Evolutionary conservation across 768 basidiomycete species (phyloP).

Genomic region (Tulasnella calospora): DNA sequence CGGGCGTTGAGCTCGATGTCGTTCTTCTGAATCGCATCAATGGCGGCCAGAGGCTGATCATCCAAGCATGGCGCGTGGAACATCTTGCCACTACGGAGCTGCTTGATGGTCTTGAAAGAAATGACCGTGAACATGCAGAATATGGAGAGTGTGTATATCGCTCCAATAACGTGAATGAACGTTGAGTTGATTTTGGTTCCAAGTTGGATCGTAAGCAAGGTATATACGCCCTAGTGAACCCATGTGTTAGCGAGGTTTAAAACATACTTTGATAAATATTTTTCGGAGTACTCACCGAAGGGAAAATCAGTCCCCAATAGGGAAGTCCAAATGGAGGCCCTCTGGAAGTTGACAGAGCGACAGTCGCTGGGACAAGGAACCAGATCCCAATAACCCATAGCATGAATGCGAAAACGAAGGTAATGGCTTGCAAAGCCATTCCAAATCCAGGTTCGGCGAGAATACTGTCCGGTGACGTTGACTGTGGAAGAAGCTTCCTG

Average conservation of each 20-base stretch:
- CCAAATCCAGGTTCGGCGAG: conserved; percentile 36
- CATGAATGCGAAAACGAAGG: conserved; percentile 40
- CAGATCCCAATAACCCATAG: conserved; percentile 61
- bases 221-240: conserved; percentile 46
- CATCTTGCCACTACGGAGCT: neutral
- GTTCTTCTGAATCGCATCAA: neutral
- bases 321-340: conserved; percentile 51
- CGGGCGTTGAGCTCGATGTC: neutral
- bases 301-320: conserved; percentile 68
- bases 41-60: neutral
- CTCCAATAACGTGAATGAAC: conserved; percentile 56
- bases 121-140: conserved; percentile 24
- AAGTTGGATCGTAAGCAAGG: conserved; percentile 54
- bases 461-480: conserved; percentile 18
- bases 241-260: neutral
- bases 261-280: neutral
- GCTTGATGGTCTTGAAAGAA: conserved; percentile 6
- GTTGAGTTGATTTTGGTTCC: conserved; percentile 46
- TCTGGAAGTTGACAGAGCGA: conserved; percentile 42
- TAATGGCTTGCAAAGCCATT: conserved; percentile 34
- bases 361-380: conserved; percentile 56
- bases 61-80: conserved; percentile 22
- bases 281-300: conserved; percentile 47
- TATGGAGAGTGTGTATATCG: conserved; percentile 41
- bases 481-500: conserved; percentile 7